Conservation (phyloP, 768 basidiomycete species). For the Boletus barrowsii region DNA sequence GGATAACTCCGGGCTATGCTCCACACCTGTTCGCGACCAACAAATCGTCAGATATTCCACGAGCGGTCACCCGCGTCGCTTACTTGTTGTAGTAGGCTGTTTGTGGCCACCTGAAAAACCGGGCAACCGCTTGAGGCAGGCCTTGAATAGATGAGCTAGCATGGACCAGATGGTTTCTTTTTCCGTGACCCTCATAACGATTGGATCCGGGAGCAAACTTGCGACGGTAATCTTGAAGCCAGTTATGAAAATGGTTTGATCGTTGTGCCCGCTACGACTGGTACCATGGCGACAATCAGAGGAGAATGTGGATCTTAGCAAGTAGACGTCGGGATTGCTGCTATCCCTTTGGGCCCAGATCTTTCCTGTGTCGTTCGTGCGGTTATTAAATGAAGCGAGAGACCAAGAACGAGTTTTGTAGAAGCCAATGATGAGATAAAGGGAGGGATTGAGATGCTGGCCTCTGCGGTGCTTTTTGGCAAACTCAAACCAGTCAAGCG, state of each 20-base stretch:
- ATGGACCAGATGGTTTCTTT: neutral
- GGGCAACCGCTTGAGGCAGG: neutral
- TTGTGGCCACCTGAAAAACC: neutral
- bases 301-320: neutral
- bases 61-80: too few species aligned
- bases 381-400: neutral
- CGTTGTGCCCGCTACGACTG: neutral
- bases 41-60: too few species aligned
- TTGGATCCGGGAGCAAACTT: neutral
- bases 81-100: neutral
- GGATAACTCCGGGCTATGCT: neutral
- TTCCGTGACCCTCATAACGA: neutral
- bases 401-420: slow-evolving; percentile 1
- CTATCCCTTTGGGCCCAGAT: neutral
- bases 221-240: neutral
- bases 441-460: neutral
- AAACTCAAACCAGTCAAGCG: neutral
- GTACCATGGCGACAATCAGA: neutral
- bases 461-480: neutral
- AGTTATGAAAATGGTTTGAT: slow-evolving; percentile 1
- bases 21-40: too few species aligned
- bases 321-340: neutral
- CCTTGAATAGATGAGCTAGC: neutral
- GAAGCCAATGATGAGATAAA: slow-evolving; percentile 4
- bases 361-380: neutral